Evolutionary conservation across 2,329 filamentous ascomycete genomes (phyloP).

Genomic region (Cladosporium oxysporum): DNA sequence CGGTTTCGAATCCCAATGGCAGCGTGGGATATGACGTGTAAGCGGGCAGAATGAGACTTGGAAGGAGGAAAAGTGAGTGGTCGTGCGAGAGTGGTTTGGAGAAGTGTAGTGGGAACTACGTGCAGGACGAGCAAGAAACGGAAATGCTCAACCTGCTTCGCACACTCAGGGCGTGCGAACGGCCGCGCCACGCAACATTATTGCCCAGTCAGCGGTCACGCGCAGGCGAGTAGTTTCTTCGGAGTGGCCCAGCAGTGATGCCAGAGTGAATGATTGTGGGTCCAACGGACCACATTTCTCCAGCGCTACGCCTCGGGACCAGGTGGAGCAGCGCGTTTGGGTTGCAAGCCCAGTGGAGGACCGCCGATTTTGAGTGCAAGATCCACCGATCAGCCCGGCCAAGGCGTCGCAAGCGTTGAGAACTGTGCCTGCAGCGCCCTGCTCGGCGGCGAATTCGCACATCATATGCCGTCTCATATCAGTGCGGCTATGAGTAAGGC

Average conservation of each 20-base stretch:
- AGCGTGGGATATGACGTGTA: background rate
- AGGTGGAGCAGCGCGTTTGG: constrained; percentile 16
- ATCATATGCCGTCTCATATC: constrained; percentile 9
- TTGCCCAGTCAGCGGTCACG: constrained; percentile 21
- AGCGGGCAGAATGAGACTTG: background rate
- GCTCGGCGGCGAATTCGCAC: constrained; percentile 6
- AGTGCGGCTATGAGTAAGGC: constrained; percentile 7
- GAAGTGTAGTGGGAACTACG: constrained; percentile 3
- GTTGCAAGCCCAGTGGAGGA: constrained; percentile 20
- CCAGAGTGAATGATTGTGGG: constrained; percentile 19
- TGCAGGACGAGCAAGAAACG: constrained; percentile 10
- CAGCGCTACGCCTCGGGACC: constrained; percentile 19
- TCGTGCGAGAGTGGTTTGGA: background rate
- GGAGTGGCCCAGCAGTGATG: constrained; percentile 20
- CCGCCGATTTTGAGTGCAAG: constrained; percentile 12
- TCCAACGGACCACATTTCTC: constrained; percentile 19
- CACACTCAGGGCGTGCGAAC: constrained; percentile 5
- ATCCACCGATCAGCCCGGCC: constrained; percentile 16
- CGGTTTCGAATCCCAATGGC: constrained; percentile 7
- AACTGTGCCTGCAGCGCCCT: constrained; percentile 1
- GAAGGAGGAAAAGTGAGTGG: background rate
- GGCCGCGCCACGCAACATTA: constrained; percentile 15
- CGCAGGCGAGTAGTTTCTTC: constrained; percentile 20
- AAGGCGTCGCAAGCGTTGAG: constrained; percentile 20
- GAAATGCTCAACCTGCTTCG: constrained; percentile 14